Evolutionary conservation across 352 stramenopile species (phyloP), one percentile per base, ranked within the genome.

Genomic region (Pythium volutum): DNA sequence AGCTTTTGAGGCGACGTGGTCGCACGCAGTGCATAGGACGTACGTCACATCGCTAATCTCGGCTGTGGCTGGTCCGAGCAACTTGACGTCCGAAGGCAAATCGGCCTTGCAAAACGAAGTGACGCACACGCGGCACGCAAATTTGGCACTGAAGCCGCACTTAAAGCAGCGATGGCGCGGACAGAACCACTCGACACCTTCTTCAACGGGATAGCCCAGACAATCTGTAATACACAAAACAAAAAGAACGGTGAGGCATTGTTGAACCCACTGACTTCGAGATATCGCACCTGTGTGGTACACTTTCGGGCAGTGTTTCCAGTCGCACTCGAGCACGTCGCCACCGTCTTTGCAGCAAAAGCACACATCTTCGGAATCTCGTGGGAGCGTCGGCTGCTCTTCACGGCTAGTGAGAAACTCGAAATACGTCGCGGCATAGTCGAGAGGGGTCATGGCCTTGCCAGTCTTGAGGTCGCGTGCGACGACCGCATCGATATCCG

Each of bases 311-410:
- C 84, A 94, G 8, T 73, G 69, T 25, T 73, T 79, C 76, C 76
- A 91, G 58, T 94, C 85, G 58, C 85, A 94, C 60, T 93, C 82
- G 38, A 94, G 74, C 20, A 94, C 69, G 25, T 89, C 70, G 15
- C 85, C 85, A 26, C 85, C 85, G 59, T 94, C 85, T 62, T 90
- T 91, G 59, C 85, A 94, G 70, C 81, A 91, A 51, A 92, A 90
- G 48, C 85, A 94, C 43, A 87, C 79, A 42, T 94, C 85, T 59
- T 94, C 85, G 14, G 85, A 91, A 38, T 89, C 79, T 12, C 66
- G 56, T 12, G 56, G 55, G 18, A 61, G 48, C 0, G 23, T 22
- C 3, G 51, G 31, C 16, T 57, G 48, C 23, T 70, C 52, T 55
- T 91, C 81, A 26, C 81, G 79, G 25, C 62, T 42, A 29, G 72